These are phyloP conservation scores for Chlamydomonas eustigma DNA, from an alignment of 139 green algal species.

Conservation along the genomic window DNA sequence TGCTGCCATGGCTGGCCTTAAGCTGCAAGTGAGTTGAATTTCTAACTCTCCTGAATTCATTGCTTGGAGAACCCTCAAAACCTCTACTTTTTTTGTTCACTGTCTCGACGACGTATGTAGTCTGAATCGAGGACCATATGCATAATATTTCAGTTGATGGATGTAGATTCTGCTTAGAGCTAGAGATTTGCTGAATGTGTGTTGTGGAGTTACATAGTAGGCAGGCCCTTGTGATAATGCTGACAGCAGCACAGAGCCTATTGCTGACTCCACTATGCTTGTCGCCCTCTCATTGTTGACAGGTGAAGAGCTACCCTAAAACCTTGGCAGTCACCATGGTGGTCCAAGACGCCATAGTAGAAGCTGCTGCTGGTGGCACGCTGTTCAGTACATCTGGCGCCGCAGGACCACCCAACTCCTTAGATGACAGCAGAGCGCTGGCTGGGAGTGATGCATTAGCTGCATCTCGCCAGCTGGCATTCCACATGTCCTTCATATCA, in stretches of 20 bases:
- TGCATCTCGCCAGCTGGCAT: constrained; percentile 12
- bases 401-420: background rate
- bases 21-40: constrained; percentile 3
- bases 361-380: constrained; percentile 46
- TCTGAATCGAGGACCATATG: too few relatives aligned
- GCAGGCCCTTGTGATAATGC: too few relatives aligned
- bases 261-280: too few relatives aligned
- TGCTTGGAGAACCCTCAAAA: constrained; percentile 17
- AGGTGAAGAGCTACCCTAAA: constrained; percentile 48
- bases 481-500: constrained; percentile 48
- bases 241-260: too few relatives aligned
- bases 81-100: too few relatives aligned
- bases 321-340: constrained; percentile 46
- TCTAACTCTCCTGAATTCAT: background rate
- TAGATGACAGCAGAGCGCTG: background rate
- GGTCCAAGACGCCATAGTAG: constrained; percentile 47
- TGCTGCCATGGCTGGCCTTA: constrained; percentile 3
- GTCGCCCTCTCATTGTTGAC: too few relatives aligned
- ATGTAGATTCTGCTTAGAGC: too few relatives aligned
- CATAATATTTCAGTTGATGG: too few relatives aligned
- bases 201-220: too few relatives aligned
- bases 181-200: too few relatives aligned
- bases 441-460: background rate
- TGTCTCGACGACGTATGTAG: too few relatives aligned
- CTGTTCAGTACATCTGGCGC: constrained; percentile 48